These are phyloP conservation scores for Harringtonia aguacate DNA, from an alignment of 2,329 filamentous ascomycete species.

Conservation along the genomic window DNA sequence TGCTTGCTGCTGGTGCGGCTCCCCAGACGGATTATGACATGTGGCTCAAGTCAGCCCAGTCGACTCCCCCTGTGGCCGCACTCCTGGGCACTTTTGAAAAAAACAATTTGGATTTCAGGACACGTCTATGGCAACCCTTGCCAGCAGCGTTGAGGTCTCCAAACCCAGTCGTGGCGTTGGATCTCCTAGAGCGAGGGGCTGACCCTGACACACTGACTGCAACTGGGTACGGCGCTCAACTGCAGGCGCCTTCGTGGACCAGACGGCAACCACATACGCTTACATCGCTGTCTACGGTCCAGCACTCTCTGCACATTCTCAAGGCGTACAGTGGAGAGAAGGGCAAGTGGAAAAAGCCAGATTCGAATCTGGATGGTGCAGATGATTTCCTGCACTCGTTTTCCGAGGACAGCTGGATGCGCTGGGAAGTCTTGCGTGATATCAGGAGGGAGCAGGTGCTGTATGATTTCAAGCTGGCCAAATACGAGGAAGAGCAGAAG, in stretches of 20 bases:
- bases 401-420: conserved; percentile 45
- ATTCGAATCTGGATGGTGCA: conserved; percentile 21
- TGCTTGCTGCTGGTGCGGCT: conserved; percentile 54
- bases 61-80: conserved; percentile 25
- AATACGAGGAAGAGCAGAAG: conserved; percentile 24
- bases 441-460: too few relatives aligned
- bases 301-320: conserved; percentile 37
- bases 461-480: neutral
- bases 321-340: conserved; percentile 29
- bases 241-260: conserved; percentile 22
- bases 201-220: conserved; percentile 51
- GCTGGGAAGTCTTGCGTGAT: conserved; percentile 34
- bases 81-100: conserved; percentile 29
- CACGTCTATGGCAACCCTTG: conserved; percentile 51
- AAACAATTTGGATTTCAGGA: conserved; percentile 37
- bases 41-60: conserved; percentile 48
- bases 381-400: conserved; percentile 44
- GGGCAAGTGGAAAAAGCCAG: conserved; percentile 14
- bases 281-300: conserved; percentile 49
- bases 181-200: conserved; percentile 52
- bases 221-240: conserved; percentile 20
- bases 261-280: conserved; percentile 20
- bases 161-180: conserved; percentile 34
- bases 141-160: conserved; percentile 47
- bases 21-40: conserved; percentile 50